These are phyloP conservation scores for Coelomomyces lativittatus DNA, from an alignment of 371 early-diverging fungal species.

Conservation along the genomic window DNA sequence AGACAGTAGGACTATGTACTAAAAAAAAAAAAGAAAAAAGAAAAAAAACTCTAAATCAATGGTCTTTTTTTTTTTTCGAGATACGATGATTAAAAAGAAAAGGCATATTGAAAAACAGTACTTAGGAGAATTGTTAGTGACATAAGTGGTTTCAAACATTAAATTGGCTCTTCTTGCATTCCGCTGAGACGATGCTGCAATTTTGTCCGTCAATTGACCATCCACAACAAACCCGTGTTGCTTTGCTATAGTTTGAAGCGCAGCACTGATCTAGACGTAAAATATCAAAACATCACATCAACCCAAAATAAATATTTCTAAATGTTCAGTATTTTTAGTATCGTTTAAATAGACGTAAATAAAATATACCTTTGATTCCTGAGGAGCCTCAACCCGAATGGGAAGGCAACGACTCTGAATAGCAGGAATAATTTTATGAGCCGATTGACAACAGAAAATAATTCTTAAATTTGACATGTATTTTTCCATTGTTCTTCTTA, in stretches of 20 bases:
- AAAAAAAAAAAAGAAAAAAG: no score
- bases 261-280: constrained; percentile 25
- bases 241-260: constrained; percentile 49
- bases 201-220: constrained; percentile 33
- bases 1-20: background rate
- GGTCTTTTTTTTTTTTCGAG: no score
- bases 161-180: constrained; percentile 79
- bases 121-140: background rate
- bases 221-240: constrained; percentile 59
- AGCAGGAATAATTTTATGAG: constrained; percentile 84
- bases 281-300: background rate
- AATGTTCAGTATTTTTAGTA: constrained; percentile 5
- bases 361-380: constrained; percentile 37
- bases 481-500: constrained; percentile 98
- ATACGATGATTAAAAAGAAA: no score
- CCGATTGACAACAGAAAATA: constrained; percentile 76
- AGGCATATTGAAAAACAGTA: no score
- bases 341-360: background rate
- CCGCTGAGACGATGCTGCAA: constrained; percentile 53
- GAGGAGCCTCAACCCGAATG: constrained; percentile 73
- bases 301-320: background rate
- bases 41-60: constrained; percentile 7
- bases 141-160: constrained; percentile 71
- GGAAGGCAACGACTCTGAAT: constrained; percentile 87
- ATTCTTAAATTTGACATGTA: constrained; percentile 84